Base-by-base conservation (phyloP, 1,284 basidiomycete genomes). In the Wallemia mellicola region DNA sequence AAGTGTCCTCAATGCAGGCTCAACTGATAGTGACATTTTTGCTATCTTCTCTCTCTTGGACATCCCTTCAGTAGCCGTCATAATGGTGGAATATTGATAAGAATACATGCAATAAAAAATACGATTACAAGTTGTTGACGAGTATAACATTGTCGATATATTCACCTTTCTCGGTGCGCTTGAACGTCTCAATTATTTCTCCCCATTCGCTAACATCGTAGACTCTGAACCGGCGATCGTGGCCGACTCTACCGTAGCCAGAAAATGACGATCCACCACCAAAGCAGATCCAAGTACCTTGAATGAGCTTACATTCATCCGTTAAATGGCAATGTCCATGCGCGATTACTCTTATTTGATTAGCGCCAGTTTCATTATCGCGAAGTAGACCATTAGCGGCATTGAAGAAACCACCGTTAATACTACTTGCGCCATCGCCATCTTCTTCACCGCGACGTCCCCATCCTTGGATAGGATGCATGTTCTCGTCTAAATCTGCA, bases 201-300 rank as follows among this genome's bases (percentile, higher is more conserved):
- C 89, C 91, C 67, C 78, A 95, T 61, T 89, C 78, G 2, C 81
- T 82, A 59, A 92, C 75, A 26, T 85, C 78, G 69, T 81, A 92
- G 56, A 92, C 73, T 5, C 88, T 75, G 73, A 91, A 87, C 26
- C 88, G 77, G n/a, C 86, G 77, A 67, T 91, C 83, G 28, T 63
- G 80, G 78, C 82, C 83, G 61, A 81, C 65, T 66, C 78, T 79
- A 17, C 86, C 79, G 66, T 91, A 92, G 17, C 83, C 87, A 25
- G 83, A 82, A 66, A 83, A 94, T 9, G 82, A 85, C 72, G 83
- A 81, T 65, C 89, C 91, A 27, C 91, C 91, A 24, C 85, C 85
- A 68, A 98, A 98, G 71, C 91, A 96, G 64, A 84, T 74, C 91
- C 92, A 96, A 1, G 92, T 75, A 5, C 83, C 84, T 57, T 79